Base-by-base conservation (phyloP, 148 eudicot species). In the Rhododendron williamsianum region DNA sequence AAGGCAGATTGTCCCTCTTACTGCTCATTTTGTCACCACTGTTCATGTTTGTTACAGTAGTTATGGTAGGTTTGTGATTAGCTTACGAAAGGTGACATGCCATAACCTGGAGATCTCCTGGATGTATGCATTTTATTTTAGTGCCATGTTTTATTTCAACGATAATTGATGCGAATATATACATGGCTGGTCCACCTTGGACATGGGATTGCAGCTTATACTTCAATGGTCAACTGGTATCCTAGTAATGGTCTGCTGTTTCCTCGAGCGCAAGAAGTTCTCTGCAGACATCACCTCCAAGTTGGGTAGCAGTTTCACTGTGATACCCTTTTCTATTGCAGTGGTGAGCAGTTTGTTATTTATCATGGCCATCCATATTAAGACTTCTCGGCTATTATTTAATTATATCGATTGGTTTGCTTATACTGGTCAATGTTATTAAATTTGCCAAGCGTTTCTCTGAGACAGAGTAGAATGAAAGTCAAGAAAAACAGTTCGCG, bases 221-320 rank as follows among this genome's bases (percentile, higher is more conserved):
- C 94, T 97, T 92, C 98, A 97, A 86, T 95, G 99, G 95, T 93
- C 95, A 54, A 95, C 95, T 89, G 99, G 99, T 81, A 95, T 97
- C 78, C 90, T 95, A 81, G 98, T 97, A 81, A 86, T 97, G 88
- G 84, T 95, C 82, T 89, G 93, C 91, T 92, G 96, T 86, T 94
- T 95, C 88, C 88, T 95, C n/a, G 95, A 97, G 90, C 93, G 85
- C 87, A 94, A 95, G 91, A 89, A 87, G 82, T 94, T 92, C 91
- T 87, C 88, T 87, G 81, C 72, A 6, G 99, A 95, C 80, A 95
- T 97, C 27, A 74, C 92, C 88, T 65, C 95, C 86, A 95, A 95
- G 86, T 89, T 97, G 77, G 99, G 99, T 86, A 97, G 98, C 95
- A 97, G 99, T 91, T 97, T 97, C 92, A 91, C 99, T 6, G 30